These are phyloP conservation scores for Zygnema cylindricum DNA, from an alignment of 139 green algal genomes.

Conservation along the genomic window DNA sequence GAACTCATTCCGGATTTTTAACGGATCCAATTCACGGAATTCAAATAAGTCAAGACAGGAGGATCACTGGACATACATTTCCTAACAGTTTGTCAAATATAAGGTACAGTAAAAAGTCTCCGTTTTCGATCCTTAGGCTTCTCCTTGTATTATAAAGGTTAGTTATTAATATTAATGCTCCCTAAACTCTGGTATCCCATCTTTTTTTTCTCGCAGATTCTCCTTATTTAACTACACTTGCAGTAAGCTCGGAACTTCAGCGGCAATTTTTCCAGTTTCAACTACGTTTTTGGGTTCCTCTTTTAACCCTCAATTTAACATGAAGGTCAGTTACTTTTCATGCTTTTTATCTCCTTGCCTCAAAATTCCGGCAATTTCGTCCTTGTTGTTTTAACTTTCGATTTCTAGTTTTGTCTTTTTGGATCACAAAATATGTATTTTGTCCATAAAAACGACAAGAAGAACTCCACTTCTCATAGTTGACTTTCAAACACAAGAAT, in stretches of 20 bases:
- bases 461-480: not conserved
- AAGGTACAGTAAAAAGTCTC: not conserved
- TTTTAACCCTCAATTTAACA: not conserved
- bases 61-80: not conserved
- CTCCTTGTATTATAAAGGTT: not conserved
- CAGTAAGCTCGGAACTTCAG: not conserved
- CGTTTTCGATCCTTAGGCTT: not conserved
- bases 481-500: not conserved
- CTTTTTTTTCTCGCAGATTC: not conserved
- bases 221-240: not conserved
- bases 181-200: not conserved
- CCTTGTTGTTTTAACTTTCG: too few species aligned
- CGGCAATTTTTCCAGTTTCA: not conserved
- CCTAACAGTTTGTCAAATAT: not conserved
- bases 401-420: not conserved
- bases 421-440: not conserved
- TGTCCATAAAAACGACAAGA: not conserved
- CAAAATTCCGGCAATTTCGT: not conserved
- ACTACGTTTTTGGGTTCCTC: not conserved
- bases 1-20: not conserved
- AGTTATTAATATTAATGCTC: not conserved
- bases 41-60: not conserved
- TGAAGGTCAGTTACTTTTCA: not conserved
- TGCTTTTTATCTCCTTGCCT: not conserved
- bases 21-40: not conserved